phyloP scores from a whole-genome alignment of 2,329 filamentous ascomycete genomes.

The Trichophyton rubrum region DNA sequence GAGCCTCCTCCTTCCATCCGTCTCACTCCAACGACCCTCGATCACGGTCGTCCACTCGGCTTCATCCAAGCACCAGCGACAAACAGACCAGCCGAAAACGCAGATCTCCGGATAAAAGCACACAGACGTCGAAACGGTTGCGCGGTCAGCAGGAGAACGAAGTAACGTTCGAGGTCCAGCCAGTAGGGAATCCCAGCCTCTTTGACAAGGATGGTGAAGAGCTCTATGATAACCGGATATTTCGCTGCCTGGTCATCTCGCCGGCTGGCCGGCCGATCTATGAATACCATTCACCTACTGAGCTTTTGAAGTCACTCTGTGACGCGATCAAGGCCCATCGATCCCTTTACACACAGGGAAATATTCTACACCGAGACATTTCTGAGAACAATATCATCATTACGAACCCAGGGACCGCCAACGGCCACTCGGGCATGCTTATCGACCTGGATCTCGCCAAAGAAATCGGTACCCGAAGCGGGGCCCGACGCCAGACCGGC shows the following conservation, averaged over 20 bases:
- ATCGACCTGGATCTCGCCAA: slow-evolving; percentile 27
- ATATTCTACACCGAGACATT: slow-evolving; percentile 29
- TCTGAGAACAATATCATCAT: slow-evolving; percentile 32
- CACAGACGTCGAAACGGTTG: not conserved
- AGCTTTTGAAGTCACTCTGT: slow-evolving; percentile 25
- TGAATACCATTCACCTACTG: slow-evolving; percentile 18
- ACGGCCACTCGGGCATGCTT: slow-evolving; percentile 19
- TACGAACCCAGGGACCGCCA: slow-evolving; percentile 13
- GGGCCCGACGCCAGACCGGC: slow-evolving; percentile 9
- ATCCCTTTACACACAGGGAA: slow-evolving; percentile 23
- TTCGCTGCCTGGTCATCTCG: slow-evolving; percentile 22
- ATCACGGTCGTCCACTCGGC: not conserved
- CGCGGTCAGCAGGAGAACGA: not conserved
- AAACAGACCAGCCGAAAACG: not conserved
- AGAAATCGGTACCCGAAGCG: slow-evolving; percentile 14
- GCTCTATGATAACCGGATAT: slow-evolving; percentile 20
- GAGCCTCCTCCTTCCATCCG: not conserved
- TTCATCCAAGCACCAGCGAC: too few species aligned
- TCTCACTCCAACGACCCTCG: not conserved
- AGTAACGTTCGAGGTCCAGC: not conserved
- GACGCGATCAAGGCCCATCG: slow-evolving; percentile 29
- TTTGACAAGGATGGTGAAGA: not conserved
- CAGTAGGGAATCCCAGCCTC: not conserved
- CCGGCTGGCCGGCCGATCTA: slow-evolving; percentile 20
- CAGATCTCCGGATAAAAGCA: not conserved